Evolutionary conservation across 176 grass and related monocot genomes (phyloP).

Genomic region (Oryza longistaminata): DNA sequence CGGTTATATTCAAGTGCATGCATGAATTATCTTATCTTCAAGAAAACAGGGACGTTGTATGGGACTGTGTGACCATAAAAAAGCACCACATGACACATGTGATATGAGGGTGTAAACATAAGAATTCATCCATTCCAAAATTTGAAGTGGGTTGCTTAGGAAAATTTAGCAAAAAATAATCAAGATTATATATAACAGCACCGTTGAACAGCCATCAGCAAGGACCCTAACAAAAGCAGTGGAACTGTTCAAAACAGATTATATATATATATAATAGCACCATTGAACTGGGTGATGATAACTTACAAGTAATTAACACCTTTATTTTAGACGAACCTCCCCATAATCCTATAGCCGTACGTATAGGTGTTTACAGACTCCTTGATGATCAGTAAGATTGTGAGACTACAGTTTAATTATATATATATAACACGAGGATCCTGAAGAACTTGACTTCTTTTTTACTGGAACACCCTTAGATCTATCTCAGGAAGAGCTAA

Average conservation of each 20-base stretch:
- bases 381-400: background rate
- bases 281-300: background rate
- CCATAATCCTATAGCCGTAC: background rate
- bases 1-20: background rate
- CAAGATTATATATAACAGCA: background rate
- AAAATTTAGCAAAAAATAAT: background rate
- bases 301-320: background rate
- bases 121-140: background rate
- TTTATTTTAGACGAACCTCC: background rate
- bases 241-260: background rate
- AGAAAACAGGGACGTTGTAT: constrained; percentile 1
- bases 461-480: background rate
- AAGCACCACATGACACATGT: constrained; percentile 30
- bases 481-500: background rate
- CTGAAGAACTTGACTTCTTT: background rate
- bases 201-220: background rate
- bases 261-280: background rate
- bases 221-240: background rate
- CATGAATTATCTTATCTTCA: background rate
- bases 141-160: background rate
- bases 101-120: constrained; percentile 35
- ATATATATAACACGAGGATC: background rate
- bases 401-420: background rate
- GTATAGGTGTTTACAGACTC: background rate
- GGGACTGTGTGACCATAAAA: background rate